Percentiles rank a stretch among this genome's conserved stretches.
Conservation (phyloP, 805 yeast genomes). For the Kodamaea kaohsiungensis region DNA sequence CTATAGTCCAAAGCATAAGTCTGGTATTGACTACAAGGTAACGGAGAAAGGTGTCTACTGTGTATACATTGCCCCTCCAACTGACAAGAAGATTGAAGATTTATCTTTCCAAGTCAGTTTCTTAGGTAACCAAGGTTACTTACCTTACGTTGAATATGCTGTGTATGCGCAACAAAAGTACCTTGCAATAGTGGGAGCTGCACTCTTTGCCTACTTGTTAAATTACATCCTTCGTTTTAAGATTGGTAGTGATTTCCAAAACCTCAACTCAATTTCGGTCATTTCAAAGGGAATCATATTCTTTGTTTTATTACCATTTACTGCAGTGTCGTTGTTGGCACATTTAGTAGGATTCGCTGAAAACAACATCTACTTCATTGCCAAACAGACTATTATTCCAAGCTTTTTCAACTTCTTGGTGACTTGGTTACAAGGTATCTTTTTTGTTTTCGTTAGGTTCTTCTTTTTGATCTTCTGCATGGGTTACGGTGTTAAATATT, state of each 20-base stretch:
- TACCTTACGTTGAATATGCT: slow-evolving; percentile 18
- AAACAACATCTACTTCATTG: slow-evolving; percentile 14
- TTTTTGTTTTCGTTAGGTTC: slow-evolving; percentile 10
- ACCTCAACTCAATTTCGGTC: slow-evolving; percentile 28
- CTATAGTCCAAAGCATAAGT: slow-evolving; percentile 10
- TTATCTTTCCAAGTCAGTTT: slow-evolving; percentile 21
- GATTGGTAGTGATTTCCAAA: slow-evolving; percentile 27
- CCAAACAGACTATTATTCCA: background rate
- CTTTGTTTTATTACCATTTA: slow-evolving; percentile 23
- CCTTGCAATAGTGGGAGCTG: slow-evolving; percentile 16
- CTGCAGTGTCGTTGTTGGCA: slow-evolving; percentile 3
- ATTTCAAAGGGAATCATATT: slow-evolving; percentile 30
- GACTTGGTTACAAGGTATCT: slow-evolving; percentile 10
- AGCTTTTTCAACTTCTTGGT: background rate
- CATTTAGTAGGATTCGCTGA: slow-evolving; percentile 5
- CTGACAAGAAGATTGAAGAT: slow-evolving; percentile 10
- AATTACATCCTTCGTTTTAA: slow-evolving; percentile 25
- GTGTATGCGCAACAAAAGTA: slow-evolving; percentile 18
- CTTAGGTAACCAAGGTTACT: slow-evolving; percentile 26
- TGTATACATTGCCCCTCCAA: slow-evolving; percentile 29
- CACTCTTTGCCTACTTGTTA: slow-evolving; percentile 22
- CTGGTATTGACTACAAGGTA: slow-evolving; percentile 16
- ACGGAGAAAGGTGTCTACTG: slow-evolving; percentile 30
- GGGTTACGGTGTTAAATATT: slow-evolving; percentile 38
- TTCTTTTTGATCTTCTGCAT: slow-evolving; percentile 28